Conservation (phyloP, 371 early-diverging fungal genomes). For the Rhizopus microsporus region DNA sequence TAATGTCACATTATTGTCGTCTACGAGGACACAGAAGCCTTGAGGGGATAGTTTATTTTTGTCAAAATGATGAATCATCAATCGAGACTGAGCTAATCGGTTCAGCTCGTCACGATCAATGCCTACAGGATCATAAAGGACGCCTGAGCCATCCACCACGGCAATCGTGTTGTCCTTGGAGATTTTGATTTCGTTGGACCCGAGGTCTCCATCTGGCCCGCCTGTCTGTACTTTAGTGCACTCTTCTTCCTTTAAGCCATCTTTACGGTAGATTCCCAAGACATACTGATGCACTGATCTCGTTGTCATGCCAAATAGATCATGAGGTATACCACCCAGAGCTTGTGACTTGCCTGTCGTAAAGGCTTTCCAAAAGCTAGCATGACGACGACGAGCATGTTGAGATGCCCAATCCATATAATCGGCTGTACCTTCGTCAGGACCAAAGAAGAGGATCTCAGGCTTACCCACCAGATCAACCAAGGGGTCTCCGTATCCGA, state of each 20-base stretch:
- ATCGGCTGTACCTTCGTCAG: constrained; percentile 98
- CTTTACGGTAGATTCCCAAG: constrained; percentile 91
- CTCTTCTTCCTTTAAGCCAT: constrained; percentile 77
- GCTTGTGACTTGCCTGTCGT: constrained; percentile 97
- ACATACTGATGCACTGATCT: constrained; percentile 98
- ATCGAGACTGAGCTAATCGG: constrained; percentile 79
- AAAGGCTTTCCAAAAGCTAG: constrained; percentile 98
- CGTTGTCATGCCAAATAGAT: constrained; percentile 97
- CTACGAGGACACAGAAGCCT: constrained; percentile 94
- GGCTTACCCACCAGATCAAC: constrained; percentile 88
- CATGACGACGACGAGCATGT: constrained; percentile 92
- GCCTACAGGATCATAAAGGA: constrained; percentile 93
- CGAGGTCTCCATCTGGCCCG: constrained; percentile 98
- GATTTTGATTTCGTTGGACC: constrained; percentile 98
- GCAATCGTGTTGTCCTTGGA: constrained; percentile 94
- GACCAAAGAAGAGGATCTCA: constrained; percentile 98
- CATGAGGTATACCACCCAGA: constrained; percentile 98
- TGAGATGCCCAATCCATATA: constrained; percentile 99
- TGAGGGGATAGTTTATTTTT: constrained; percentile 68
- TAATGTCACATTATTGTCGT: constrained; percentile 85
- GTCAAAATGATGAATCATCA: constrained; percentile 92
- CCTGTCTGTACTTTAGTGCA: constrained; percentile 95
- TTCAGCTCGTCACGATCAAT: constrained; percentile 85
- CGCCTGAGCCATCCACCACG: constrained; percentile 96
- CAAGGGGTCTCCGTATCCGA: constrained; percentile 90